A percentile compares a stretch with the other conserved stretches of the same genome.
Conservation (phyloP, 768 basidiomycete genomes). For the Lentinula raphanica region DNA sequence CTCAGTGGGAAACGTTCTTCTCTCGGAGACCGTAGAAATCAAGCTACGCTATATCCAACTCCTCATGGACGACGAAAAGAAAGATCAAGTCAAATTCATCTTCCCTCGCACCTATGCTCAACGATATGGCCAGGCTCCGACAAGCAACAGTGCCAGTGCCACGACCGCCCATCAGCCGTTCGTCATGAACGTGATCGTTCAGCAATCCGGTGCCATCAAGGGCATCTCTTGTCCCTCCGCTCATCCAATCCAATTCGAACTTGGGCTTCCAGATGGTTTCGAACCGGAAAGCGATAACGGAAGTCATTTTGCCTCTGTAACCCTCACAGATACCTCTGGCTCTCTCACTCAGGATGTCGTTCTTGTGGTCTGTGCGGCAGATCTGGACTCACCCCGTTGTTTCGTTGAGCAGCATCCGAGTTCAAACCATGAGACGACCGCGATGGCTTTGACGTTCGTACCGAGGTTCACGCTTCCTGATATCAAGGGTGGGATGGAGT, state of each 20-base stretch:
- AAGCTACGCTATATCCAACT: neutral
- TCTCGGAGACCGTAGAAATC: neutral
- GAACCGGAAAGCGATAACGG: neutral
- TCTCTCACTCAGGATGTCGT: constrained; percentile 49
- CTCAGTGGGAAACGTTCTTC: neutral
- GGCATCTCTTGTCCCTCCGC: neutral
- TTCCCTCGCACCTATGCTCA: neutral
- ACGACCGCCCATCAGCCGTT: neutral
- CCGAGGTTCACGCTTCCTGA: constrained; percentile 43
- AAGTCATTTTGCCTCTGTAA: neutral
- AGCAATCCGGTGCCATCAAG: neutral
- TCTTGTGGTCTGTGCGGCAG: constrained; percentile 40
- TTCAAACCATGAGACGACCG: constrained; percentile 28
- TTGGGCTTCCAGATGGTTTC: neutral
- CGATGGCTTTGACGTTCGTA: constrained; percentile 49
- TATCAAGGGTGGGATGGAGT: constrained; percentile 42
- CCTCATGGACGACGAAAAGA: neutral
- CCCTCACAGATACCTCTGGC: neutral
- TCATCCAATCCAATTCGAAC: neutral
- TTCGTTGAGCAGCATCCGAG: constrained; percentile 41
- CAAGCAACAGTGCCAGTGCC: neutral
- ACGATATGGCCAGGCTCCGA: neutral
- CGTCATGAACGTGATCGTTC: neutral
- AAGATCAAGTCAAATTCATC: neutral
- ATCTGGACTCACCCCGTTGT: constrained; percentile 49